Evolutionary conservation across 2,329 filamentous ascomycete species (phyloP).

Genomic region (Botrytis galanthina): DNA sequence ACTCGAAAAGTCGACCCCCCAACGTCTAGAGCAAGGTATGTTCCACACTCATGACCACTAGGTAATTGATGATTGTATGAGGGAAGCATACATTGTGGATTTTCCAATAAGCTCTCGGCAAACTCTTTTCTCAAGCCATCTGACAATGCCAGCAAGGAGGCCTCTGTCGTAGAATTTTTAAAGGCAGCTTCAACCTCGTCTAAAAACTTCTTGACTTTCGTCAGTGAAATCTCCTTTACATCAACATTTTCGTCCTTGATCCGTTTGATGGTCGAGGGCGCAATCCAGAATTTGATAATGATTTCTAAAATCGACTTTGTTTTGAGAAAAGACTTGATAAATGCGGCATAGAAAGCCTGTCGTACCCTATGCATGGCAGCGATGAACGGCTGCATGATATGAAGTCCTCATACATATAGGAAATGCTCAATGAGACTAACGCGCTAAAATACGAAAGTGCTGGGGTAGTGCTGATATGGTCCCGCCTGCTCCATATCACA

Average conservation of each 20-base stretch:
- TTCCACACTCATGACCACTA: constrained; percentile 56
- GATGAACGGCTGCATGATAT: constrained; percentile 49
- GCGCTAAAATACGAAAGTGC: constrained; percentile 24
- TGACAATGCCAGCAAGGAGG: constrained; percentile 46
- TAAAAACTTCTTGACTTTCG: constrained; percentile 48
- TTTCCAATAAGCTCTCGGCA: constrained; percentile 49
- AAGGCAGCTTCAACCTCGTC: constrained; percentile 54
- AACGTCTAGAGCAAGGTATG: constrained; percentile 64
- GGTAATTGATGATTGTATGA: constrained; percentile 65
- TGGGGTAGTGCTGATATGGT: constrained; percentile 12
- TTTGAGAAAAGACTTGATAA: constrained; percentile 55
- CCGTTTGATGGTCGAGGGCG: constrained; percentile 37
- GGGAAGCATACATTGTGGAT: constrained; percentile 61
- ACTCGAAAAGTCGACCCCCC: constrained; percentile 67
- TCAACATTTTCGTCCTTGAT: constrained; percentile 30
- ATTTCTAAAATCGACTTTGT: constrained; percentile 60
- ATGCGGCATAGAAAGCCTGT: constrained; percentile 53
- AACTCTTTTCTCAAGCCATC: constrained; percentile 54
- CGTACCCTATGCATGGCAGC: constrained; percentile 57
- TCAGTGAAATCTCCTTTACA: constrained; percentile 18
- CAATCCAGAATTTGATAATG: constrained; percentile 54
- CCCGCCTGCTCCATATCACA: constrained; percentile 12
- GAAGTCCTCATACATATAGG: constrained; percentile 37
- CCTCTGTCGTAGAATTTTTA: constrained; percentile 47
- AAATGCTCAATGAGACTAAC: constrained; percentile 21